phyloP scores from a whole-genome alignment of 345 rosid species.

The Linum lewisii region DNA sequence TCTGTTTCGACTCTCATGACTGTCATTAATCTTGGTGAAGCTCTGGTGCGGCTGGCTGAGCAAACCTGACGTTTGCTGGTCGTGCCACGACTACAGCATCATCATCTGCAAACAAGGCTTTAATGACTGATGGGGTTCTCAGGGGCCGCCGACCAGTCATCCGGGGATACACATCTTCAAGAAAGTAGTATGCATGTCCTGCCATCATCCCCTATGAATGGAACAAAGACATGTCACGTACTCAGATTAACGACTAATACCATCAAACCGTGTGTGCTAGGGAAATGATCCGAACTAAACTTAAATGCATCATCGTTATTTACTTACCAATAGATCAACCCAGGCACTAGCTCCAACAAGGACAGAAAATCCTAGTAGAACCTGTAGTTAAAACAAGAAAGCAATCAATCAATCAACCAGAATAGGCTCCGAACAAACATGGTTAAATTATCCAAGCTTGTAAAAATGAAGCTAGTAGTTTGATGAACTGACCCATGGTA shows the following conservation, averaged over 20 bases:
- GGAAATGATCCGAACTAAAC: not conserved
- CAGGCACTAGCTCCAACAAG: constrained; percentile 93
- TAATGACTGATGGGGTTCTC: constrained; percentile 68
- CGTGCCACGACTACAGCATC: constrained; percentile 70
- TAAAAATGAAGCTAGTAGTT: not conserved
- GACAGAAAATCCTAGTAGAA: constrained; percentile 89
- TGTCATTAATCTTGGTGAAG: constrained; percentile 45
- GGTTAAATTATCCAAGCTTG: not conserved
- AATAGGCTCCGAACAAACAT: not conserved
- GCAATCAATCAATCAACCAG: not conserved
- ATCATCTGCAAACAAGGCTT: constrained; percentile 63
- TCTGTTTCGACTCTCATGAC: too few species aligned
- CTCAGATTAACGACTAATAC: too few species aligned
- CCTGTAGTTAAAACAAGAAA: constrained; percentile 33
- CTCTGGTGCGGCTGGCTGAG: constrained; percentile 60
- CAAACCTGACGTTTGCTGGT: constrained; percentile 72
- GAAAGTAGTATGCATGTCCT: constrained; percentile 96
- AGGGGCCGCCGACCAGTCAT: constrained; percentile 80
- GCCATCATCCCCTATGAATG: constrained; percentile 78
- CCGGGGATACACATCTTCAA: constrained; percentile 82
- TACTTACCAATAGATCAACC: constrained; percentile 83
- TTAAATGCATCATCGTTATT: not conserved
- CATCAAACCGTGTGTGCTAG: not conserved
- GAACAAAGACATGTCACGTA: not conserved
- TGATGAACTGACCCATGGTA: constrained; percentile 74